Conservation (phyloP, 2,329 filamentous ascomycete genomes). For the Pezizomycotina sp. region DNA sequence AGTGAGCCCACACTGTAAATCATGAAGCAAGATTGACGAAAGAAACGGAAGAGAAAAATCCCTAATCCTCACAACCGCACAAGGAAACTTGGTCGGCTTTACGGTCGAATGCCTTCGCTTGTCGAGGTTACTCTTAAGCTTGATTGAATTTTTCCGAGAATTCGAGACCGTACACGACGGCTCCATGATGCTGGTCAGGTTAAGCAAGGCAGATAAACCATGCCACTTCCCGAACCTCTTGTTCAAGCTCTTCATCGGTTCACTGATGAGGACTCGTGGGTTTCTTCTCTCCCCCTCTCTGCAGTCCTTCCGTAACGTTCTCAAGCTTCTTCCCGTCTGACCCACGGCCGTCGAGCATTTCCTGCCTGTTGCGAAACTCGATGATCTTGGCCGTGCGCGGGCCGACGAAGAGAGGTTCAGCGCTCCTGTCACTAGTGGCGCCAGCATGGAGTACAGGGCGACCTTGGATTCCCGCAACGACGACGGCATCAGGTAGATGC, state of each 20-base stretch:
- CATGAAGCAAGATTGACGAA: no score
- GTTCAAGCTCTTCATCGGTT: constrained; percentile 69
- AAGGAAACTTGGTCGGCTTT: no score
- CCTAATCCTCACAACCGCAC: no score
- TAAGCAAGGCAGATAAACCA: constrained; percentile 63
- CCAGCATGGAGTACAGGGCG: constrained; percentile 17
- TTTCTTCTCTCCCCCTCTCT: constrained; percentile 37
- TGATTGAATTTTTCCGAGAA: constrained; percentile 41
- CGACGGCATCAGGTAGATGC: constrained; percentile 35
- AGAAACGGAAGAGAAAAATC: no score
- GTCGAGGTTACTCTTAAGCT: no score
- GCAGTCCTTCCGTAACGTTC: constrained; percentile 22
- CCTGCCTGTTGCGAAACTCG: constrained; percentile 60
- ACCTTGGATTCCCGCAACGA: constrained; percentile 5
- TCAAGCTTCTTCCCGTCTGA: constrained; percentile 9
- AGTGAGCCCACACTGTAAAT: no score
- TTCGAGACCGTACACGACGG: constrained; percentile 60
- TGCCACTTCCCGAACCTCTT: constrained; percentile 65
- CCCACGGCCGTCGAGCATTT: constrained; percentile 27
- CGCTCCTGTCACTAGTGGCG: constrained; percentile 46
- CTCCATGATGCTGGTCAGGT: constrained; percentile 54
- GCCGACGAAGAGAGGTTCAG: constrained; percentile 55
- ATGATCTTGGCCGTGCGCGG: constrained; percentile 62
- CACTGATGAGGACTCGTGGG: constrained; percentile 65
- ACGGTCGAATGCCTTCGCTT: no score